These are phyloP conservation scores for Silene noctiflora DNA, from an alignment of 179 eudicot genomes.

Conservation along the genomic window DNA sequence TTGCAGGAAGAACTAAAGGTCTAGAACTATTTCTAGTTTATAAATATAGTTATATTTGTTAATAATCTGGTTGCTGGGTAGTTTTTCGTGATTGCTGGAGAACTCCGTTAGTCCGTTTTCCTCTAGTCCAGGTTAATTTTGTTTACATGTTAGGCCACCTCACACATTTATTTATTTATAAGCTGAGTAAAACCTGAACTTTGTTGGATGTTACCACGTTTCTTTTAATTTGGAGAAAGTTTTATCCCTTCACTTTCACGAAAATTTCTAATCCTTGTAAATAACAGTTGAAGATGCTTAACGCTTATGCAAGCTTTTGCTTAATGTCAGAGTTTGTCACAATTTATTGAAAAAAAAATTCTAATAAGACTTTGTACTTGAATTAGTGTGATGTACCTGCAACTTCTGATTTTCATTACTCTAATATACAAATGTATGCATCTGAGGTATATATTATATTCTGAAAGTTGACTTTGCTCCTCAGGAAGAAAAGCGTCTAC, in stretches of 20 bases:
- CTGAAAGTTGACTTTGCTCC: conserved; percentile 19
- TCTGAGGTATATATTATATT: conserved; percentile 7
- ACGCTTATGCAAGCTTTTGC: background rate
- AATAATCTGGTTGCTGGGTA: background rate
- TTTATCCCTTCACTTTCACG: background rate
- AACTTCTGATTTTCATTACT: background rate
- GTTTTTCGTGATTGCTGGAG: background rate
- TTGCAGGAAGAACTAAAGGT: conserved; percentile 88
- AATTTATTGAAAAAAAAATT: background rate
- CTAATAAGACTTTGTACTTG: background rate
- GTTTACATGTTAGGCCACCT: background rate
- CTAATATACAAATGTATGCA: conserved; percentile 8
- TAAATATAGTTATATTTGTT: background rate
- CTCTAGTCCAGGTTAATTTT: background rate
- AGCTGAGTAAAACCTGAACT: background rate
- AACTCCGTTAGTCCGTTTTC: background rate
- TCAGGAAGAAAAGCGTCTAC: conserved; percentile 69
- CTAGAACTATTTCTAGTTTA: conserved; percentile 14
- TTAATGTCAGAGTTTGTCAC: background rate
- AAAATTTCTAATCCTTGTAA: background rate
- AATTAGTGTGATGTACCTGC: background rate
- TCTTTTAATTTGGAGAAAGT: background rate
- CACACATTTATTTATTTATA: background rate
- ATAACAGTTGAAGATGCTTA: background rate
- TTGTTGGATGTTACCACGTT: background rate